Conservation (phyloP, 2,329 filamentous ascomycete genomes). For the Dichotomopilus funicola region DNA sequence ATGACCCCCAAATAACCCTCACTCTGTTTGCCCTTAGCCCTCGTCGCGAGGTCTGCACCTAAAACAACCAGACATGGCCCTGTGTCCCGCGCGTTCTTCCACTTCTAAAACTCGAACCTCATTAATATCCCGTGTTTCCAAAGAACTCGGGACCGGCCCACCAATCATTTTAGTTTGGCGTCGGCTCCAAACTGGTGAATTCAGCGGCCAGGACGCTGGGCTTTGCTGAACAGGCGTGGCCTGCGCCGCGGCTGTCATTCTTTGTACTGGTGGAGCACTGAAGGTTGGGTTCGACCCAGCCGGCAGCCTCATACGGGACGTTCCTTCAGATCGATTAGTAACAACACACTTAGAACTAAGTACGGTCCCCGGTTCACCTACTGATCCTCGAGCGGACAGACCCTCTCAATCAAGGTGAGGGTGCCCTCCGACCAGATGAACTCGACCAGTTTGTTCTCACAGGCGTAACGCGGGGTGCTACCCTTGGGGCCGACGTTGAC, state of each 20-base stretch:
- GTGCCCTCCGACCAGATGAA: constrained; percentile 38
- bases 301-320: constrained; percentile 16
- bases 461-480: constrained; percentile 35
- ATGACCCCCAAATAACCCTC: too few species aligned
- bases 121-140: not conserved
- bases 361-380: constrained; percentile 6
- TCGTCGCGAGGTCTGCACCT: not conserved
- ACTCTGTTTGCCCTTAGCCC: too few species aligned
- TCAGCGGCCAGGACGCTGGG: constrained; percentile 5
- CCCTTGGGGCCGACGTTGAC: constrained; percentile 28
- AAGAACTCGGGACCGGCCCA: not conserved
- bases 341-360: not conserved
- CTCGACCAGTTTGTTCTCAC: constrained; percentile 35
- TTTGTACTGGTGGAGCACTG: constrained; percentile 10
- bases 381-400: constrained; percentile 31
- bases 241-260: constrained; percentile 13
- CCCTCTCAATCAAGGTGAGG: constrained; percentile 40
- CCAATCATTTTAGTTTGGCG: constrained; percentile 2
- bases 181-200: constrained; percentile 21
- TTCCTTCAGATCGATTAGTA: constrained; percentile 7
- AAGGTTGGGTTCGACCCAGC: constrained; percentile 14
- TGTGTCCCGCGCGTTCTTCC: not conserved
- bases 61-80: not conserved
- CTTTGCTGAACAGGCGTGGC: constrained; percentile 11
- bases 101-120: not conserved